These are phyloP conservation scores for Astragalus glycyphyllos DNA, from an alignment of 306 rosid genomes.

Conservation along the genomic window DNA sequence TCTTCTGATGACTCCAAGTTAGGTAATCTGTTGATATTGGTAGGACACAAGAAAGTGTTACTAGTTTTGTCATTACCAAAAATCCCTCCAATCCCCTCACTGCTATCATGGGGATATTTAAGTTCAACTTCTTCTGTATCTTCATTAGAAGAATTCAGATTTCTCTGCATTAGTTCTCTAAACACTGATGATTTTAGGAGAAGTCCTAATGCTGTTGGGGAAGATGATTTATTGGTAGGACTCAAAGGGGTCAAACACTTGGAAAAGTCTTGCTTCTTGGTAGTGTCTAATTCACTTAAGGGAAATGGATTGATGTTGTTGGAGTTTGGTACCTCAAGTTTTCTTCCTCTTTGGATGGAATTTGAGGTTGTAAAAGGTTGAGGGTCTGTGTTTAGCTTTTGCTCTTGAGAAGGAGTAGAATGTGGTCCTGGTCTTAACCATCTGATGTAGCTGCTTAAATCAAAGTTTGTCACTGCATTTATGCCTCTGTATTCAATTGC, in stretches of 20 bases:
- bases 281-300: constrained; percentile 40
- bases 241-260: constrained; percentile 43
- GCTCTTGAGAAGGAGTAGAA: constrained; percentile 48
- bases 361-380: constrained; percentile 40
- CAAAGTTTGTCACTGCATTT: constrained; percentile 90
- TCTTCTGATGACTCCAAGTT: constrained; percentile 57
- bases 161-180: constrained; percentile 70
- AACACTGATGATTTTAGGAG: constrained; percentile 76
- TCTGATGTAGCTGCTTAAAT: constrained; percentile 74
- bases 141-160: constrained; percentile 44
- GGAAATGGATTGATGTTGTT: constrained; percentile 44
- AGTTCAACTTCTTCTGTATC: constrained; percentile 48
- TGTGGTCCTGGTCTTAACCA: constrained; percentile 73
- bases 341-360: constrained; percentile 41
- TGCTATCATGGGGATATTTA: constrained; percentile 40
- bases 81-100: constrained; percentile 42
- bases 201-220: constrained; percentile 80
- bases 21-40: constrained; percentile 44
- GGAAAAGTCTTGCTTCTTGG: constrained; percentile 42
- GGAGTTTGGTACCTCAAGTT: constrained; percentile 39
- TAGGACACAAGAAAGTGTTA: constrained; percentile 33
- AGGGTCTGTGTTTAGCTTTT: constrained; percentile 38
- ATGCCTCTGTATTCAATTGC: constrained; percentile 93
- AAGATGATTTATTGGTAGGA: constrained; percentile 54
- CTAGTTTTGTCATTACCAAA: constrained; percentile 39